Base-by-base conservation (phyloP, 1,284 basidiomycete species). In the Ustilago bromivora region DNA sequence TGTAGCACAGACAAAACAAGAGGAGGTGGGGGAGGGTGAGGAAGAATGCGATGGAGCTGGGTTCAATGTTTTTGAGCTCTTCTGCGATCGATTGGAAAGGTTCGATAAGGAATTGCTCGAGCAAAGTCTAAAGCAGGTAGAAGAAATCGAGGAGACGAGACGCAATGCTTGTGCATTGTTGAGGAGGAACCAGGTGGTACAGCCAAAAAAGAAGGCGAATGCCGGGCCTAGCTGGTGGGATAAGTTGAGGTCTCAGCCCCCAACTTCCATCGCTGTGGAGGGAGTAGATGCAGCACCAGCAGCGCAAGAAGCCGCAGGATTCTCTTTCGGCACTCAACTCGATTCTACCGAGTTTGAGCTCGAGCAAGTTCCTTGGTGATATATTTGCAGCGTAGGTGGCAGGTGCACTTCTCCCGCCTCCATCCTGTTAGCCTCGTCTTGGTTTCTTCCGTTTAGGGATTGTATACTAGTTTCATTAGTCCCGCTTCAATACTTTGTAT, bases 11-110 rank as follows among this genome's bases (percentile, higher is more conserved):
- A n/a, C 57, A 3, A 57, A 43, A 23, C 12, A 53, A 43, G 13
- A 23, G 56, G 7, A 32, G 17, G 23, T 28, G 13, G 72, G 59
- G 11, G 72, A 74, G 31, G 76, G 64, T 11, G 82, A 81, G 23
- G 71, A 74, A 12, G 74, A 70, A 31, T 75, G 74, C 19, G 70
- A 81, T 34, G 79, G 76, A 19, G 79, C 71, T 12, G 62, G 64
- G 1, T 71, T 67, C 43, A 66, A 78, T 41, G 61, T 81, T 12
- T 81, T 78, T 17, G 71, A 71, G 19, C 57, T 73, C 4, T 82
- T 82, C 60, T 76, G 71, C 64, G 69, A 76, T 4, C 68, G 79
- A 15, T 64, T 81, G 12, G 59, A 51, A 6, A 57, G 68, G 0
- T 81, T 80, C 35, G 81, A 82, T 31, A 11, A 32, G 3, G 38